These are phyloP conservation scores for Saccharomycopsis fermentans DNA, from an alignment of 805 yeast genomes.

Conservation along the genomic window DNA sequence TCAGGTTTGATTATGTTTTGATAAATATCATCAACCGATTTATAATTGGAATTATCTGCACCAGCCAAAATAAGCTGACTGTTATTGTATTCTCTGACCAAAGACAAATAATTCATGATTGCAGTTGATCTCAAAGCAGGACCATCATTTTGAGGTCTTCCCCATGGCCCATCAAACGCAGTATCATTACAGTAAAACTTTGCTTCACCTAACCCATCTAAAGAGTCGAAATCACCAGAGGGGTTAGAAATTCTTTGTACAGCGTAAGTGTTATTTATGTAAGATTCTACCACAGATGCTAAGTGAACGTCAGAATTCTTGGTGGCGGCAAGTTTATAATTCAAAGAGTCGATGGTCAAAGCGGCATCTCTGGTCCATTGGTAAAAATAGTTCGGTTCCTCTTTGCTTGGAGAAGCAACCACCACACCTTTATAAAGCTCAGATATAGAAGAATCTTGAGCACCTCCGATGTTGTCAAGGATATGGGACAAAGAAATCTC, in stretches of 20 bases:
- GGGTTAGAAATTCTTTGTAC: constrained; percentile 62
- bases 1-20: constrained; percentile 47
- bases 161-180: constrained; percentile 66
- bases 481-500: constrained; percentile 33
- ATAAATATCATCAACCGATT: constrained; percentile 27
- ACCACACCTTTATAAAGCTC: constrained; percentile 57
- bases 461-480: constrained; percentile 40
- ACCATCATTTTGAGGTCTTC: constrained; percentile 93
- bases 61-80: constrained; percentile 23
- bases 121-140: constrained; percentile 76
- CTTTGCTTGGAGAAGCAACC: constrained; percentile 73
- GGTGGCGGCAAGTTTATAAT: constrained; percentile 42
- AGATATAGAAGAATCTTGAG: constrained; percentile 21
- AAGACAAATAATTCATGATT: constrained; percentile 14
- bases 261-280: constrained; percentile 45
- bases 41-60: constrained; percentile 9
- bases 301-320: constrained; percentile 22
- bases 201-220: constrained; percentile 78
- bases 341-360: constrained; percentile 57
- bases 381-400: constrained; percentile 68
- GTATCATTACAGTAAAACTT: constrained; percentile 63
- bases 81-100: constrained; percentile 12
- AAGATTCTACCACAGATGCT: constrained; percentile 40
- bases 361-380: constrained; percentile 93
- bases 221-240: constrained; percentile 48